Base-by-base conservation (phyloP, 164 flowering plant species). In the Dillenia suffruticosa region DNA sequence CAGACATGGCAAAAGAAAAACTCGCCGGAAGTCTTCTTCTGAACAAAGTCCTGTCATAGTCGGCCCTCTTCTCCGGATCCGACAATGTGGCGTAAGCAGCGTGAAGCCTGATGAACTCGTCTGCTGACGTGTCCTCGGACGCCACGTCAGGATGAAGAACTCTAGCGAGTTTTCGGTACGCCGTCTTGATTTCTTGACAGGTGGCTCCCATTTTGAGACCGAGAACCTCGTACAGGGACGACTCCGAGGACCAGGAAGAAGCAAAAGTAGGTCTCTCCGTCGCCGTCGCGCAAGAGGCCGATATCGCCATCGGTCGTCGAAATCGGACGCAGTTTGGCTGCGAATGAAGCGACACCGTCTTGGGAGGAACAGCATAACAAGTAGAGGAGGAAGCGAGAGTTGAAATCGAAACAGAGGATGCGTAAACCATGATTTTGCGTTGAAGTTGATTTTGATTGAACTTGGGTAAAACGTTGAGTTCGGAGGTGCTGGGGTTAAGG, bases 161-260 rank as follows among this genome's bases (percentile, higher is more conserved):
- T 44, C 94, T 68, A 8, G 88, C 96, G 17, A 85, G 51, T 45
- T 52, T 69, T 40, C 92, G 59, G 64, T 87, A 90, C 11, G 96
- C 96, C 0, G 81, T 14, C 68, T 90, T 90, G 70, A 90, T 78
- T 67, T 87, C 94, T 49, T 79, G 78, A 54, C 58, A 61, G 52
- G 88, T 63, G 55, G 96, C 92, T 2, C 78, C 82, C 46, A 52
- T 51, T 13, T 56, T 73, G 2, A 90, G 64, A 52, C 96, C 92
- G 11, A 90, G 82, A 5, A 86, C 84, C 8, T 84, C 88, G 72
- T 87, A 88, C 3, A 81, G 80, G 12, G 96, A 84, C n/a, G 75
- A 56, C 10, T 71, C 9, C 0, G 80, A 32, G 40, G 40, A 32
- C 40, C 7, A 32, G 40, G 40, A 32, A 7, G 40, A 32, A 32